phyloP scores from a whole-genome alignment of 2,329 filamentous ascomycete genomes.

The Metarhizium rileyi region DNA sequence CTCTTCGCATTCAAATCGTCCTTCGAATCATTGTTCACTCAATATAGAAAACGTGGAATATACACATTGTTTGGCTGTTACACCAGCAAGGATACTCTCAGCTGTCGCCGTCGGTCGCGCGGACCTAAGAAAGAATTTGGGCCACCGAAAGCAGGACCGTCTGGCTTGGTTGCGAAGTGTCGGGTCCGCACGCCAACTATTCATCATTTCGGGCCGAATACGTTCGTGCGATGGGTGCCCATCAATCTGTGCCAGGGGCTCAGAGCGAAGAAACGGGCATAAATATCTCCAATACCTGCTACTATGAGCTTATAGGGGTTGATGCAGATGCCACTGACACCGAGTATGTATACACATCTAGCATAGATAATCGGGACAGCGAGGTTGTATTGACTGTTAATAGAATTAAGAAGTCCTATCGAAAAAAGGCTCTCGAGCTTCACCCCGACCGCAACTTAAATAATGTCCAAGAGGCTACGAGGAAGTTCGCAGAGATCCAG shows the following conservation, averaged over 20 bases:
- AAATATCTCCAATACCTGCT: constrained; percentile 56
- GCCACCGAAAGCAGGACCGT: too few species aligned
- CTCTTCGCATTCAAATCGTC: too few species aligned
- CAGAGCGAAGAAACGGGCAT: constrained; percentile 12
- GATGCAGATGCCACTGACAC: constrained; percentile 66
- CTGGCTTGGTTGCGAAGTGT: not conserved
- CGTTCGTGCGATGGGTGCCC: constrained; percentile 38
- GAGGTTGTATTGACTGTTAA: not conserved
- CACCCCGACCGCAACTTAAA: constrained; percentile 92
- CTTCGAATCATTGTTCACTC: too few species aligned
- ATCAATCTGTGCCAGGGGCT: constrained; percentile 37
- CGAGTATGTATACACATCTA: constrained; percentile 46
- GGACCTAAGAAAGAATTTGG: too few species aligned
- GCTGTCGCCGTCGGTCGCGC: too few species aligned
- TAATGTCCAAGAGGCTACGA: constrained; percentile 74
- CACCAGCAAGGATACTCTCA: too few species aligned
- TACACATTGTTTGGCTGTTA: too few species aligned
- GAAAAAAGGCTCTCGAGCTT: constrained; percentile 79
- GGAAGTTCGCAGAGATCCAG: constrained; percentile 82
- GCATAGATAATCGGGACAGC: too few species aligned
- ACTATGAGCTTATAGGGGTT: constrained; percentile 76
- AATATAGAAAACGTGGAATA: too few species aligned
- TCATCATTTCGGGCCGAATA: not conserved
- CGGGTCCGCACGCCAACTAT: not conserved
- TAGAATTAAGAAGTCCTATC: constrained; percentile 89